Conservation (phyloP, 164 flowering plant species). For the Euptelea pleiosperma region DNA sequence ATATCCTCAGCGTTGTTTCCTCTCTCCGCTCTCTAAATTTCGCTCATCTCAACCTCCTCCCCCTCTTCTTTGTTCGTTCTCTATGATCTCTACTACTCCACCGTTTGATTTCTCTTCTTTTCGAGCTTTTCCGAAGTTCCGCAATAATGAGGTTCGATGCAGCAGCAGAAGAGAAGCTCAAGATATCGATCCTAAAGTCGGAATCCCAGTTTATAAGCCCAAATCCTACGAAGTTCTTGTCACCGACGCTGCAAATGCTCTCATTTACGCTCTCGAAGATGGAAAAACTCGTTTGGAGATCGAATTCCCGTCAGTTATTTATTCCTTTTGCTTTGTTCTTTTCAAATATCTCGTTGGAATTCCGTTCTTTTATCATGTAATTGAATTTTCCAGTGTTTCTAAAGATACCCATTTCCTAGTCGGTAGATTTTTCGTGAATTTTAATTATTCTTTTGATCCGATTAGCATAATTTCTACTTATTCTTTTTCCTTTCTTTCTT, state of each 20-base stretch:
- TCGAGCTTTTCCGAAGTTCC: conserved; percentile 8
- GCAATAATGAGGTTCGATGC: conserved; percentile 15
- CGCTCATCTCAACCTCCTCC: conserved; percentile 9
- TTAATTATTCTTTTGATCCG: too few species aligned
- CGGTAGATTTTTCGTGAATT: too few species aligned
- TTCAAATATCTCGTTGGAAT: too few species aligned
- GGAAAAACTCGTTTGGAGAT: conserved; percentile 82
- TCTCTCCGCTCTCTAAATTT: conserved; percentile 7
- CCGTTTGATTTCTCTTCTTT: conserved; percentile 11
- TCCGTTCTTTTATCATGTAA: too few species aligned
- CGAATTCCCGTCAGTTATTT: conserved; percentile 76
- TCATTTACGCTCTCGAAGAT: conserved; percentile 69
- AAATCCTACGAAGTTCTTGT: conserved; percentile 79
- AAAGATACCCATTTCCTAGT: too few species aligned
- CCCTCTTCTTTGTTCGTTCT: conserved; percentile 7
- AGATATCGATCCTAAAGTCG: conserved; percentile 46
- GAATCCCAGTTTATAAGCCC: conserved; percentile 85
- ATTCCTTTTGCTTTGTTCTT: neutral
- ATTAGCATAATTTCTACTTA: too few species aligned
- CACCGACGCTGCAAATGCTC: conserved; percentile 76
- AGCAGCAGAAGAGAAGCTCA: conserved; percentile 21
- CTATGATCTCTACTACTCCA: neutral
- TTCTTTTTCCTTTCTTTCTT: neutral
- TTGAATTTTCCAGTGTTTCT: too few species aligned
- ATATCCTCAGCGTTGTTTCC: conserved; percentile 6